Conservation (phyloP, 768 basidiomycete species). For the Amanita rimosa region DNA sequence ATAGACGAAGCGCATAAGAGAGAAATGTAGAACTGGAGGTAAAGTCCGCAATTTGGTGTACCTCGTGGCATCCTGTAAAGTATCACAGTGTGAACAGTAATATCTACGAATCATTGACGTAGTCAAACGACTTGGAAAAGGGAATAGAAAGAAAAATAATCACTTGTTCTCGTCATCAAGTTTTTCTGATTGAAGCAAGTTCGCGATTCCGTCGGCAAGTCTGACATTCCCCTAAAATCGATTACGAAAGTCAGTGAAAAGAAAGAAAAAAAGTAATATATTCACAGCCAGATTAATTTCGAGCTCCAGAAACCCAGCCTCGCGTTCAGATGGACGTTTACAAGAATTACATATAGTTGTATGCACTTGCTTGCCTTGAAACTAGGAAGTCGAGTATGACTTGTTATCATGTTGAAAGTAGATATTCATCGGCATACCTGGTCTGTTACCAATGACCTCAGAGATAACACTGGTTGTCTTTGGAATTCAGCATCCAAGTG, state of each 20-base stretch:
- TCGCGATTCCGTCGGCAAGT: slow-evolving; percentile 64
- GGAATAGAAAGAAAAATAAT: neutral
- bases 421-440: slow-evolving; percentile 35
- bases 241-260: neutral
- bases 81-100: slow-evolving; percentile 62
- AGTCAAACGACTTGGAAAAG: neutral
- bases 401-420: neutral
- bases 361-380: slow-evolving; percentile 79
- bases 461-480: slow-evolving; percentile 54
- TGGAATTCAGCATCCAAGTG: slow-evolving; percentile 81
- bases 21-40: slow-evolving; percentile 87
- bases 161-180: slow-evolving; percentile 81
- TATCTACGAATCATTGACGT: slow-evolving; percentile 42
- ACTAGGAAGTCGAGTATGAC: slow-evolving; percentile 32
- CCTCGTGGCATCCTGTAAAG: slow-evolving; percentile 69
- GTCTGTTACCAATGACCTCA: slow-evolving; percentile 61
- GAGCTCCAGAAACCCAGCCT: slow-evolving; percentile 74
- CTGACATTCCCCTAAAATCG: slow-evolving; percentile 48
- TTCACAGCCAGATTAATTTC: slow-evolving; percentile 75
- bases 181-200: slow-evolving; percentile 54
- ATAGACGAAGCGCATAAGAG: slow-evolving; percentile 88
- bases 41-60: slow-evolving; percentile 58
- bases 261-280: neutral
- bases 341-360: slow-evolving; percentile 72
- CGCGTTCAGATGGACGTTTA: slow-evolving; percentile 51